These are phyloP conservation scores for Arachnopeziza araneosa DNA, from an alignment of 2,329 filamentous ascomycete genomes.

Conservation along the genomic window DNA sequence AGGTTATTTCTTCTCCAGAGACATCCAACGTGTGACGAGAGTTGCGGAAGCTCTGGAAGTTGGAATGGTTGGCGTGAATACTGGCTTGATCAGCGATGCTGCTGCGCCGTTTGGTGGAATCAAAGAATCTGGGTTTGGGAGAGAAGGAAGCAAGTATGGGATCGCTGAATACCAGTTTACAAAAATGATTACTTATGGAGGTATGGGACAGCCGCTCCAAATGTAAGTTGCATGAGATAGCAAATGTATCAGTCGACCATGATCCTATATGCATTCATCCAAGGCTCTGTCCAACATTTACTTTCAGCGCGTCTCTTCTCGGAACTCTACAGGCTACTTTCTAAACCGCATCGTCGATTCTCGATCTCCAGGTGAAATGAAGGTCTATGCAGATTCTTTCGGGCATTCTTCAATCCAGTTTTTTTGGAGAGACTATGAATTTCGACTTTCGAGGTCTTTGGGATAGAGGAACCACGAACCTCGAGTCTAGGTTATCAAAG, in stretches of 20 bases:
- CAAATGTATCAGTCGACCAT: neutral
- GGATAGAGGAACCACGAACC: neutral
- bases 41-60: conserved; percentile 70
- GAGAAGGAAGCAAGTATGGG: conserved; percentile 50
- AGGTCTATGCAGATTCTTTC: too few species aligned
- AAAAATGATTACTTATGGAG: conserved; percentile 48
- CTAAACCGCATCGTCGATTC: too few species aligned
- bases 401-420: too few species aligned
- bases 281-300: too few species aligned
- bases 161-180: conserved; percentile 47
- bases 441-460: too few species aligned
- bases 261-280: too few species aligned
- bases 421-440: too few species aligned
- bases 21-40: conserved; percentile 53
- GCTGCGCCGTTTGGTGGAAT: conserved; percentile 52
- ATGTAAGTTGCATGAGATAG: neutral
- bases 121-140: conserved; percentile 50
- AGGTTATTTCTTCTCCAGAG: conserved; percentile 82
- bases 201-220: conserved; percentile 39
- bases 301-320: too few species aligned
- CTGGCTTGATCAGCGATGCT: conserved; percentile 54
- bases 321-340: too few species aligned
- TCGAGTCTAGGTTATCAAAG: neutral
- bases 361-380: too few species aligned
- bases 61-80: conserved; percentile 84